Conservation (phyloP, 495 filamentous ascomycete species). For the Bacidia gigantensis region DNA sequence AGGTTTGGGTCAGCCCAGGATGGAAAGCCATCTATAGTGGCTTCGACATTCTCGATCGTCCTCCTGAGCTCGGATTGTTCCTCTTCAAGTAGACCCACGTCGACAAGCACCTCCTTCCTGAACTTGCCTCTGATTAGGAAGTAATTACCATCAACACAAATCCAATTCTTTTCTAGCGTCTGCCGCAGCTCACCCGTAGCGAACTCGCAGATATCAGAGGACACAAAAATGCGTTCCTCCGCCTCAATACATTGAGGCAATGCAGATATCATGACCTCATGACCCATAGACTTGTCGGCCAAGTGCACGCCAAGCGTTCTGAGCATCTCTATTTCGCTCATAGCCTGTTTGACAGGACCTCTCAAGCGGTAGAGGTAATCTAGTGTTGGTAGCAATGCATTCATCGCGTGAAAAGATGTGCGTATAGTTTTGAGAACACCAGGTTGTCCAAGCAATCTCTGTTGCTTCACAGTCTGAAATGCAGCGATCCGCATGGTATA, state of each 20-base stretch:
- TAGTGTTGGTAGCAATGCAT: slow-evolving; percentile 32
- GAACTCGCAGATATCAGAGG: slow-evolving; percentile 18
- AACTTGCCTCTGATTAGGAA: slow-evolving; percentile 22
- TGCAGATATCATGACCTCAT: neutral
- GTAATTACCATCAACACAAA: slow-evolving; percentile 19
- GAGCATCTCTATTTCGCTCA: neutral
- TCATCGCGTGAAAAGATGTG: slow-evolving; percentile 33
- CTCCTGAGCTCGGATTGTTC: slow-evolving; percentile 16
- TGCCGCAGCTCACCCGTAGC: slow-evolving; percentile 20
- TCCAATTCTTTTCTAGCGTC: slow-evolving; percentile 24
- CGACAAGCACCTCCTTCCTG: slow-evolving; percentile 24
- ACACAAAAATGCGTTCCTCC: neutral
- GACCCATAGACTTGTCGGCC: neutral
- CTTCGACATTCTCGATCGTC: slow-evolving; percentile 16
- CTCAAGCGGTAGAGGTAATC: slow-evolving; percentile 38
- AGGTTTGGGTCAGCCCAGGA: slow-evolving; percentile 2
- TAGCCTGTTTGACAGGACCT: slow-evolving; percentile 9
- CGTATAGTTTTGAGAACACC: slow-evolving; percentile 27
- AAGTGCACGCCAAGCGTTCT: neutral
- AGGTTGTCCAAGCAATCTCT: slow-evolving; percentile 27
- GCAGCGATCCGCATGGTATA: slow-evolving; percentile 28
- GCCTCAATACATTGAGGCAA: neutral
- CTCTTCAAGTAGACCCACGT: slow-evolving; percentile 22
- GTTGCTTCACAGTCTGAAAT: slow-evolving; percentile 19
- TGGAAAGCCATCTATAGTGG: slow-evolving; percentile 5